Evolutionary conservation across 73 alveolate genomes (phyloP), one percentile per base, ranked within the genome.

Genomic region (Durusdinium trenchii): DNA sequence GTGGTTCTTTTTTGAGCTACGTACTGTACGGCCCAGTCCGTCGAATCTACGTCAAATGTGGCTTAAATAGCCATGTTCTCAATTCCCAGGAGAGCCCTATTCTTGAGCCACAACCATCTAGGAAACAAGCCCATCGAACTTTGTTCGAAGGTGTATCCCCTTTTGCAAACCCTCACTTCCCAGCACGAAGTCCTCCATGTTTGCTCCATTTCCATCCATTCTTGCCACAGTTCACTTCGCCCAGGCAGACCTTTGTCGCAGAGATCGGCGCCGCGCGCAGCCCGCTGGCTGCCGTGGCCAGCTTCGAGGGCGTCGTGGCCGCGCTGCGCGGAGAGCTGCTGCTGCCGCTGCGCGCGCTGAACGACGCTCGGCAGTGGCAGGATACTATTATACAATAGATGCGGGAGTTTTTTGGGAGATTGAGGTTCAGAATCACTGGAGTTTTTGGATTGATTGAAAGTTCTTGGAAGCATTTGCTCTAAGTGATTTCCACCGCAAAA

Each of bases 331-430:
- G 89, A 4, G 97, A 91, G 60, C 97, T 91, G 97, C 76, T 91
- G 89, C 89, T 91, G 75, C 97, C 97, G 36, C 97, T 91, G 76
- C 97, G 97, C 32, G 97, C 97, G 54, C 87, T 91, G 18, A 91
- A 91, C 73, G 96, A 89, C 42, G 32, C 86, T 38, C 82, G 95
- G 61, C 54, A 36, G 50, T n/a, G n/a, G n/a, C n/a, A n/a, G 20
- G 9, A n/a, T 46, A 23, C 38, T 14, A 71, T 18, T 42, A 42
- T n/a, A 23, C 28, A 46, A 0, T 28, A 4, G 20, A 32, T 71
- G 32, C 28, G 32, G 83, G 26, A n/a, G 32, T 57, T 57, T 14
- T 57, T 57, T 26, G 35, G 71, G 71, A 26, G 71, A 18, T 7
- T 69, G 83, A 14, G 45, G 30, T 60, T 32, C 30, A 23, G 73